phyloP scores from a whole-genome alignment of 1,284 basidiomycete species.

The Pholiota adiposa region DNA sequence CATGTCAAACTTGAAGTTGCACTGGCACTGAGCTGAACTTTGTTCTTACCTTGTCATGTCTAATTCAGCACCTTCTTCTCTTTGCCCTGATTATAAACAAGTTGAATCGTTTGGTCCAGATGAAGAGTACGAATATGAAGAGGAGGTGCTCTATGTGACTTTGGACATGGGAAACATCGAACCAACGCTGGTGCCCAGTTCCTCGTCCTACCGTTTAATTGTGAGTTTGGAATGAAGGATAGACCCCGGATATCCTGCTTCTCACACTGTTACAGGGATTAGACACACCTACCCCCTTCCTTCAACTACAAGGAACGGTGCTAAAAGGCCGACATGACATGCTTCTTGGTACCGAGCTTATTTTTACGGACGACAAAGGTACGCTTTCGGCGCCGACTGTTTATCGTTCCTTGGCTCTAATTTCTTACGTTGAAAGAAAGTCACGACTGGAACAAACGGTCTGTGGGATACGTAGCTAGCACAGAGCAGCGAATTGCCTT shows the following conservation, averaged over 20 bases:
- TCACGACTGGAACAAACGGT: conserved; percentile 48
- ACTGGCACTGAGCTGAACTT: too few species aligned
- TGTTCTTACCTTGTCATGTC: background rate
- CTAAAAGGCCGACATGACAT: conserved; percentile 68
- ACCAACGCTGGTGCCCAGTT: conserved; percentile 71
- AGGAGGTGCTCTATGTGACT: conserved; percentile 70
- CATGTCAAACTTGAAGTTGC: too few species aligned
- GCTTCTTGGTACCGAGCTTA: conserved; percentile 71
- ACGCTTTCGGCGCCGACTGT: background rate
- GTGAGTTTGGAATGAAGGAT: conserved; percentile 46
- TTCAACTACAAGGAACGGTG: conserved; percentile 75
- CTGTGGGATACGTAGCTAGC: conserved; percentile 55
- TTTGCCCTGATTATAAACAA: conserved; percentile 59
- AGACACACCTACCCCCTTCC: conserved; percentile 72
- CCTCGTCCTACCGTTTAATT: conserved; percentile 69
- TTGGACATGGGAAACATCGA: conserved; percentile 74
- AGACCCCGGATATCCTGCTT: background rate
- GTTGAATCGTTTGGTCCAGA: conserved; percentile 64
- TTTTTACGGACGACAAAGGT: conserved; percentile 72
- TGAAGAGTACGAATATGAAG: conserved; percentile 65
- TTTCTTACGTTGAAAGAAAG: conserved; percentile 33
- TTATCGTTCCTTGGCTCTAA: background rate
- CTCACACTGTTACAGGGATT: conserved; percentile 53
- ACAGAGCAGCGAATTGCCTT: conserved; percentile 69
- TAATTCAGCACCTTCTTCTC: conserved; percentile 21